Evolutionary conservation across 176 grass and related monocot species (phyloP).

Genomic region (Carex kokanica): DNA sequence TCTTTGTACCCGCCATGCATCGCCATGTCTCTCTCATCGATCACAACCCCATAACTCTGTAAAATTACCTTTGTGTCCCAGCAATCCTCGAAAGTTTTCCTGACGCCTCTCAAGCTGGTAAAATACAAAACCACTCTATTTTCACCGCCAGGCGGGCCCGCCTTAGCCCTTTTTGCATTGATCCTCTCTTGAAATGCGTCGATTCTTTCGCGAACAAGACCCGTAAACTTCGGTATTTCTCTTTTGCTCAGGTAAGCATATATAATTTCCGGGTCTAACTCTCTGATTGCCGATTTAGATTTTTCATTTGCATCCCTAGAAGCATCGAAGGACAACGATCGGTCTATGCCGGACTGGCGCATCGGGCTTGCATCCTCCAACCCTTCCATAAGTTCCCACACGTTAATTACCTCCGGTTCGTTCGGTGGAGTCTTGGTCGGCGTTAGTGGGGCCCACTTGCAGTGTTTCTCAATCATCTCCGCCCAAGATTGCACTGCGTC

Average conservation of each 20-base stretch:
- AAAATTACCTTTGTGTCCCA: slow-evolving; percentile 55
- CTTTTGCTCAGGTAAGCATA: slow-evolving; percentile 46
- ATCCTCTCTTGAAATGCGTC: slow-evolving; percentile 75
- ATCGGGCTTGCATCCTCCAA: slow-evolving; percentile 60
- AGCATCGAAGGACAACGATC: slow-evolving; percentile 33
- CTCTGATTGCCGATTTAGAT: slow-evolving; percentile 25
- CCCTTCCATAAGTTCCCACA: slow-evolving; percentile 98
- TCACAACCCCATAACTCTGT: slow-evolving; percentile 55
- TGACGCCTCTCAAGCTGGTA: slow-evolving; percentile 82
- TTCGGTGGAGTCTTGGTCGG: slow-evolving; percentile 48
- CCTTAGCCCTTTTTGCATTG: slow-evolving; percentile 51
- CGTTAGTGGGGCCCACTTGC: slow-evolving; percentile 31
- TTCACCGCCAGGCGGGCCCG: slow-evolving; percentile 31
- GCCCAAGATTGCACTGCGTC: slow-evolving; percentile 18
- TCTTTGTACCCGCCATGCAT: slow-evolving; percentile 88
- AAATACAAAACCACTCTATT: slow-evolving; percentile 70
- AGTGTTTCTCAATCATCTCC: slow-evolving; percentile 38
- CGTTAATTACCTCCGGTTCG: slow-evolving; percentile 85
- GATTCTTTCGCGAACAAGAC: slow-evolving; percentile 67
- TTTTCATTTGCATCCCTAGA: not conserved
- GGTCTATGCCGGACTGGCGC: not conserved
- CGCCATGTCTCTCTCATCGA: slow-evolving; percentile 91
- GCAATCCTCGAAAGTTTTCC: slow-evolving; percentile 91
- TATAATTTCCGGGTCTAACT: slow-evolving; percentile 58
- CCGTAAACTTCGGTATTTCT: slow-evolving; percentile 55